Evolutionary conservation across 768 basidiomycete species (phyloP).

Genomic region (Xerocomellus chrysenteron): DNA sequence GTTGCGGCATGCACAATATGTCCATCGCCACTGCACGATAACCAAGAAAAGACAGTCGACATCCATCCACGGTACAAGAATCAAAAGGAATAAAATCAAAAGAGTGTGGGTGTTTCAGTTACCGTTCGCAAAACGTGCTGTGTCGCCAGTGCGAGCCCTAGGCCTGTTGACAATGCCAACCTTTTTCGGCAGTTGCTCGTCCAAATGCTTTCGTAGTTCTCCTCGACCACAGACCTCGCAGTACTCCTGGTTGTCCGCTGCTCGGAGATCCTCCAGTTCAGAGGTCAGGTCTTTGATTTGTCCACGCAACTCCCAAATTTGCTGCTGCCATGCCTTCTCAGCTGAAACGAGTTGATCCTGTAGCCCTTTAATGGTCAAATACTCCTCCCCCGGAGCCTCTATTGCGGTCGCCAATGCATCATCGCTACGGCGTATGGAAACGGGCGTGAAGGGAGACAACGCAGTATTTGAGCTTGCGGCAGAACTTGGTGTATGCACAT

Average conservation of each 20-base stretch:
- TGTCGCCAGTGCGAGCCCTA: slow-evolving; percentile 63
- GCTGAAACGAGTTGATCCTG: slow-evolving; percentile 60
- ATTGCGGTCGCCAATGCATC: slow-evolving; percentile 29
- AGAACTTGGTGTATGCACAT: slow-evolving; percentile 53
- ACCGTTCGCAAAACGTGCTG: slow-evolving; percentile 58
- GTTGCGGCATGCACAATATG: slow-evolving; percentile 10
- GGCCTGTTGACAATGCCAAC: slow-evolving; percentile 58
- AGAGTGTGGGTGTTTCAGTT: slow-evolving; percentile 18
- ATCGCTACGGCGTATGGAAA: slow-evolving; percentile 32
- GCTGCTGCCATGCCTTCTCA: slow-evolving; percentile 67
- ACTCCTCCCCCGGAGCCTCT: slow-evolving; percentile 40
- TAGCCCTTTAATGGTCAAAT: slow-evolving; percentile 47
- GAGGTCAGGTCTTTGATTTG: slow-evolving; percentile 70
- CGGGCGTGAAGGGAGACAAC: slow-evolving; percentile 50
- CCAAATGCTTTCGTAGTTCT: slow-evolving; percentile 9
- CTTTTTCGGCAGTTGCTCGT: slow-evolving; percentile 25
- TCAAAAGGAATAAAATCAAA: slow-evolving; percentile 13
- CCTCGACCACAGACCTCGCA: slow-evolving; percentile 67
- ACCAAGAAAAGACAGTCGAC: slow-evolving; percentile 12
- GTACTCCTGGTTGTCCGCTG: slow-evolving; percentile 40
- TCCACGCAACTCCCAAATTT: slow-evolving; percentile 73
- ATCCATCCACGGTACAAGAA: slow-evolving; percentile 18
- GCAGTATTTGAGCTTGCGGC: slow-evolving; percentile 38
- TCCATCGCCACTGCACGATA: slow-evolving; percentile 11
- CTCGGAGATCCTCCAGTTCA: slow-evolving; percentile 60